Percentiles rank a stretch among this genome's conserved stretches.
Evolutionary conservation across 2,329 filamentous ascomycete genomes (phyloP).

Genomic region (Domatiomyces globalis): DNA sequence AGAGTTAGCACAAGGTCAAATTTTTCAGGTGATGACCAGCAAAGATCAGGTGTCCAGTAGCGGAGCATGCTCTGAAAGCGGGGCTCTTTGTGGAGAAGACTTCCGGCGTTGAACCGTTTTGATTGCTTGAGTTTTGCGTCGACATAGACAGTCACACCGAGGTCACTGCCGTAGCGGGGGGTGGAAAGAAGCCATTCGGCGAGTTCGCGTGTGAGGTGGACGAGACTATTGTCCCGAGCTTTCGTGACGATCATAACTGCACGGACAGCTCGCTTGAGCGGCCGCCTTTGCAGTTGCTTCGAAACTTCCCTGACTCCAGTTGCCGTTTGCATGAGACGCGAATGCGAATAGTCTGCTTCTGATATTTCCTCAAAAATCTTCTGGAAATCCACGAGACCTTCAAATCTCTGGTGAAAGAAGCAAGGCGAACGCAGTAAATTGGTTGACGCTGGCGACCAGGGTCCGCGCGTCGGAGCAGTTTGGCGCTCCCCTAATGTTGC

Average conservation of each 20-base stretch:
- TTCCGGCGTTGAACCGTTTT: constrained; percentile 68
- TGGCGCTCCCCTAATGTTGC: constrained; percentile 41
- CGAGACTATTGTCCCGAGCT: constrained; percentile 84
- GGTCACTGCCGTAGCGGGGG: constrained; percentile 71
- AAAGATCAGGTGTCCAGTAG: constrained; percentile 94
- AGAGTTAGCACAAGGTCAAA: constrained; percentile 92
- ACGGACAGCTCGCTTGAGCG: constrained; percentile 78
- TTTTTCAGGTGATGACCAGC: constrained; percentile 83
- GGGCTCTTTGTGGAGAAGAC: constrained; percentile 57
- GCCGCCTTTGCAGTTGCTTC: constrained; percentile 81
- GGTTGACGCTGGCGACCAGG: constrained; percentile 31
- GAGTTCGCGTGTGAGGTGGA: constrained; percentile 75
- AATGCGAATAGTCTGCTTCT: constrained; percentile 81
- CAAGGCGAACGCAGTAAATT: constrained; percentile 78
- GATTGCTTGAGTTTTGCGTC: constrained; percentile 83
- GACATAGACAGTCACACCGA: constrained; percentile 97
- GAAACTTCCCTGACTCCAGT: constrained; percentile 91
- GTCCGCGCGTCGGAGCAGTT: constrained; percentile 28
- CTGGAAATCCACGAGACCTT: constrained; percentile 87
- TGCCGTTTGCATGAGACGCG: constrained; percentile 83
- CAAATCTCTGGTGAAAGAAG: constrained; percentile 95
- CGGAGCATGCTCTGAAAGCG: constrained; percentile 71
- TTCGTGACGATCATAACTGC: constrained; percentile 99
- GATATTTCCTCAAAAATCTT: constrained; percentile 90
- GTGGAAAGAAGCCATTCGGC: constrained; percentile 77